Conservation (phyloP, 176 grass and related monocot genomes). For the bread wheat (Triticum aestivum) region IWGSC_CS_RefSeq_v2.1 NC_057810.1:541025055-541025554, state of each 20-base stretch:
- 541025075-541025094: not conserved
- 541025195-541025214: not conserved
- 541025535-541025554: conserved; percentile 58
- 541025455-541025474: conserved; percentile 61
- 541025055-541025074: too few species aligned
- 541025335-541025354: not conserved
- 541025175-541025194: conserved; percentile 6
- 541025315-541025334: not conserved
- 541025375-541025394: not conserved
- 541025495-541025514: conserved; percentile 46
- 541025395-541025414: not conserved
- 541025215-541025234: not conserved
- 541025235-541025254: not conserved
- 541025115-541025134: conserved; percentile 30
- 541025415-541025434: conserved; percentile 64
- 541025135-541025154: not conserved
- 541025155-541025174: conserved; percentile 30
- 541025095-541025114: not conserved
- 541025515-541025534: conserved; percentile 53
- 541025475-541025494: conserved; percentile 79
- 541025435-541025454: conserved; percentile 66
- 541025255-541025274: not conserved
- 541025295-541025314: conserved; percentile 17
- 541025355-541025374: too few species aligned
- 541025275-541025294: conserved; percentile 34